Evolutionary conservation across 1,284 basidiomycete species (phyloP).

Genomic region (Ceratobasidium sp.): DNA sequence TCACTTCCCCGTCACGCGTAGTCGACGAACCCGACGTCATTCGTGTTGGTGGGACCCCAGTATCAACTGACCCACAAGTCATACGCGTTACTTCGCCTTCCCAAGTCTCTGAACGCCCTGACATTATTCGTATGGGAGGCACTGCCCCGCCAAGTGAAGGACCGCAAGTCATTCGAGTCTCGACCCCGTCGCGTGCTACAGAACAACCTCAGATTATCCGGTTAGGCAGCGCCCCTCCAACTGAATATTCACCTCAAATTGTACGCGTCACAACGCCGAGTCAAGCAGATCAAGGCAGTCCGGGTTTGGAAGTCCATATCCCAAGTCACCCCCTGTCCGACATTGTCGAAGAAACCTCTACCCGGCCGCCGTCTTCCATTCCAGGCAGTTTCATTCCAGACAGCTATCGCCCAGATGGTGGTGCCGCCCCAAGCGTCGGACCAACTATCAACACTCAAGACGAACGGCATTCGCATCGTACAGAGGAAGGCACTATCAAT

Average conservation of each 20-base stretch:
- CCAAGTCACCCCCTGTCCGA: slow-evolving; percentile 3
- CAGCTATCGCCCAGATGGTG: background rate
- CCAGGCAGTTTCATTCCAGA: slow-evolving; percentile 1
- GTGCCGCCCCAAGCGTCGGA: slow-evolving; percentile 4
- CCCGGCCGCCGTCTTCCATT: background rate
- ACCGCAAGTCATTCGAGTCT: slow-evolving; percentile 30
- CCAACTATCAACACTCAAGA: background rate
- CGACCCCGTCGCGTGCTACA: slow-evolving; percentile 16
- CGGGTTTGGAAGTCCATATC: background rate
- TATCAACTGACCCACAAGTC: slow-evolving; percentile 7
- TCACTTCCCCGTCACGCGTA: background rate
- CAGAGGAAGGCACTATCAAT: slow-evolving; percentile 2
- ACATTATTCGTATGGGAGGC: slow-evolving; percentile 36
- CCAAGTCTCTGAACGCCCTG: background rate
- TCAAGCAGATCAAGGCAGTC: background rate
- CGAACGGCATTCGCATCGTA: background rate
- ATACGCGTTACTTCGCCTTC: slow-evolving; percentile 27
- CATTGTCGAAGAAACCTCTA: slow-evolving; percentile 5
- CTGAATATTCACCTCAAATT: slow-evolving; percentile 10
- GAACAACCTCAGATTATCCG: slow-evolving; percentile 38
- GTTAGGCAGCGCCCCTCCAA: slow-evolving; percentile 11
- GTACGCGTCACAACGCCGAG: slow-evolving; percentile 9
- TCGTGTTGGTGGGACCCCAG: slow-evolving; percentile 8
- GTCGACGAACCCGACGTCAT: background rate
- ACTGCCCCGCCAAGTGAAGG: slow-evolving; percentile 6